Evolutionary conservation across 164 flowering plant genomes (phyloP), one percentile per base, ranked within the genome.

Genomic region (Aristolochia californica): DNA sequence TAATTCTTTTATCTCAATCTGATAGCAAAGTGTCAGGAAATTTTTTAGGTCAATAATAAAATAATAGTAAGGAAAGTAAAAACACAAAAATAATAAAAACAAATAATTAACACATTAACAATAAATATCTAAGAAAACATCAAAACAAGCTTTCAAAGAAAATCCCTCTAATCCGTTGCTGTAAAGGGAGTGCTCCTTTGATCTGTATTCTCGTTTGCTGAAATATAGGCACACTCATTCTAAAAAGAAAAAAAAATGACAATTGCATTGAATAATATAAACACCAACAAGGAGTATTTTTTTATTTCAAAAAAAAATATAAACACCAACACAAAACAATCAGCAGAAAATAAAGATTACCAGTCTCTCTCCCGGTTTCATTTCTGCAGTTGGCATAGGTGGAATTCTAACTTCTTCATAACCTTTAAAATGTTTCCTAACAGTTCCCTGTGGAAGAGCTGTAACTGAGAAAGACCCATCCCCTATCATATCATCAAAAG

Each of bases 341-440:
- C 16, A 28, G 18, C 49, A 28, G 34, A 45, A 45, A 45, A 1
- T 23, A 5, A 23, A 4, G 54, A 51, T n/a, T 85, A 93, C 99
- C 96, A 94, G 83, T 72, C 64, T 87, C 73, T 94, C 99, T 62
- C 96, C 97, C 68, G 93, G 93, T 71, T 83, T 85, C 97, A 94
- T 78, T 72, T 80, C 80, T 49, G 99, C 87, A 28, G 99, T 82
- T 43, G 85, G 81, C 43, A 79, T 84, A 45, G 95, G 85, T 28
- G 97, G 97, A 28, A 94, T 83, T 50, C 72, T 75, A 50, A 94
- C 97, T 77, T 94, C 99, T 70, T 87, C 97, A 70, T 87, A 94
- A 18, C 99, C 97, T 75, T 90, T 90, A 52, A 68, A 68, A 70
- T 85, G 80, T 68, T 94, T 94, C 72, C 97, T 81, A 5, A 68